Evolutionary conservation across 73 alveolate species (phyloP).

Genomic region (Durusdinium trenchii): DNA sequence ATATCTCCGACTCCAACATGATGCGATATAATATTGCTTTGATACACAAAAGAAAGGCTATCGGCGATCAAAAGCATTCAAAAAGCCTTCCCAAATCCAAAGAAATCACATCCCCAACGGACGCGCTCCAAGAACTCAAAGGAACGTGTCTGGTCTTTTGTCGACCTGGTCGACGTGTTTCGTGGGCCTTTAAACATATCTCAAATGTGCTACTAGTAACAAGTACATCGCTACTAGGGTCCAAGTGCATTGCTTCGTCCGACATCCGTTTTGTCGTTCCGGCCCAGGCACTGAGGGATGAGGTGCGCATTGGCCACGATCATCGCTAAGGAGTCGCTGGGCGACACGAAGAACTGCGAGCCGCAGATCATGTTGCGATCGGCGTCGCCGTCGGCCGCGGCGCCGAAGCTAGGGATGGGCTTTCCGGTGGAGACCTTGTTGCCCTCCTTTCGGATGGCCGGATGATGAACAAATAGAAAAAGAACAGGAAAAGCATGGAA

Average conservation of each 20-base stretch:
- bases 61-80: too few relatives aligned
- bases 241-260: not conserved
- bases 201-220: too few relatives aligned
- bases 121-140: too few relatives aligned
- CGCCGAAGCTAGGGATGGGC: slow-evolving; percentile 98
- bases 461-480: not conserved
- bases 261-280: not conserved
- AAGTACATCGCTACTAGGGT: too few relatives aligned
- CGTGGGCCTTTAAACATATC: too few relatives aligned
- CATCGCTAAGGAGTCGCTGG: slow-evolving; percentile 99
- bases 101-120: too few relatives aligned
- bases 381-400: slow-evolving; percentile 99
- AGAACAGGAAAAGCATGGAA: not conserved
- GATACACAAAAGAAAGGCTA: too few relatives aligned
- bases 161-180: too few relatives aligned
- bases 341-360: slow-evolving; percentile 99
- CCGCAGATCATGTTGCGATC: slow-evolving; percentile 99
- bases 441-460: slow-evolving; percentile 76
- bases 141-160: too few relatives aligned
- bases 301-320: slow-evolving; percentile 95
- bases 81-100: too few relatives aligned
- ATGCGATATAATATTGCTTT: too few relatives aligned
- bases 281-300: slow-evolving; percentile 59
- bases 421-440: slow-evolving; percentile 96
- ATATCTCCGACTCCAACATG: too few relatives aligned